phyloP scores from a whole-genome alignment of 176 grass and related monocot genomes.

The Pontederia crassipes region DNA sequence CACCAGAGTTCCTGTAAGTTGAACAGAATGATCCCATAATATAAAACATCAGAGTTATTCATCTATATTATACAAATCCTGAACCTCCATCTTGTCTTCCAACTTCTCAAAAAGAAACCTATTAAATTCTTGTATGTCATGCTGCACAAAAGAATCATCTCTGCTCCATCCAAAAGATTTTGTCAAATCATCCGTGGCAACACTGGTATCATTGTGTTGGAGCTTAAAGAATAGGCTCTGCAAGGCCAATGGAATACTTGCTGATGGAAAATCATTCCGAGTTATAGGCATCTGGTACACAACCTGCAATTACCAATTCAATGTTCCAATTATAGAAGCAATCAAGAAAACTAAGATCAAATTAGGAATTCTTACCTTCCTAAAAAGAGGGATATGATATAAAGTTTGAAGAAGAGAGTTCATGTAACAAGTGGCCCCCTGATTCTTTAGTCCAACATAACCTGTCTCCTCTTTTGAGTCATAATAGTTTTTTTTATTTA shows the following conservation, averaged over 20 bases:
- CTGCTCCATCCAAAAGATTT: slow-evolving; percentile 1
- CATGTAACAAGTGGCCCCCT: slow-evolving; percentile 12
- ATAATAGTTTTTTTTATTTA: neutral
- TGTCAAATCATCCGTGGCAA: slow-evolving; percentile 7
- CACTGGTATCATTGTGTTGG: slow-evolving; percentile 3
- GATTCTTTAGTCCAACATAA: slow-evolving; percentile 14
- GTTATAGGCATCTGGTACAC: slow-evolving; percentile 8
- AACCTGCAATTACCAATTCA: neutral
- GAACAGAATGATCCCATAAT: neutral
- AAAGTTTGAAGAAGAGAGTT: slow-evolving; percentile 12
- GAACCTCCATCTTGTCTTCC: slow-evolving; percentile 15
- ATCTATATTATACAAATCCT: neutral
- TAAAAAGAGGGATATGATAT: slow-evolving; percentile 8
- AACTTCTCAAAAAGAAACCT: slow-evolving; percentile 12
- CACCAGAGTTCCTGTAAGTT: slow-evolving; percentile 1
- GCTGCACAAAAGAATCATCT: slow-evolving; percentile 8
- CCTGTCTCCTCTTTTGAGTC: slow-evolving; percentile 13
- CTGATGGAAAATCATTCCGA: slow-evolving; percentile 13
- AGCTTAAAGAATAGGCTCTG: slow-evolving; percentile 11
- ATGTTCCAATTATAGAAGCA: too few relatives aligned
- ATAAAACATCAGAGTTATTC: neutral
- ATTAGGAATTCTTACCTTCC: neutral
- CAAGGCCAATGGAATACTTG: slow-evolving; percentile 10
- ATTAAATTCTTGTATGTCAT: slow-evolving; percentile 11
- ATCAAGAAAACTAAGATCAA: neutral